Percentiles rank a stretch among this genome's conserved stretches.
Evolutionary conservation across 352 stramenopile genomes (phyloP).

Genomic region (Thraustochytrium striatum): DNA sequence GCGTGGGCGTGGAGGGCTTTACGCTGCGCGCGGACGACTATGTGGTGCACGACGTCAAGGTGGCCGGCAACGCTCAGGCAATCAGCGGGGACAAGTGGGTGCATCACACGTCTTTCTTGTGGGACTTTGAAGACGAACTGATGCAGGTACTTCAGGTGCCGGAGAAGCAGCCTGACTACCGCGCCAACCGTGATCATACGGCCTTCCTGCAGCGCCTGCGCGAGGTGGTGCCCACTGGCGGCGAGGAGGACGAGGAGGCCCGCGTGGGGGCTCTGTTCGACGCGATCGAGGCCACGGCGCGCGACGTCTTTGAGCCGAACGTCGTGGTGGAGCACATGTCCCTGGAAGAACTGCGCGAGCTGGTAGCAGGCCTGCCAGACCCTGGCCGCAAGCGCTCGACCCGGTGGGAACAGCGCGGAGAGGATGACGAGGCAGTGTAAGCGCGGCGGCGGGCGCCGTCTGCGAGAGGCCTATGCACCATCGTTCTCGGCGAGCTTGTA

Average conservation of each 20-base stretch:
- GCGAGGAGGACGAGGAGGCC: background rate
- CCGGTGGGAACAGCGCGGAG: no score
- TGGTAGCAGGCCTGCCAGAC: no score
- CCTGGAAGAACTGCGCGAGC: no score
- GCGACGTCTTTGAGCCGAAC: background rate
- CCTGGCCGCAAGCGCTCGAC: no score
- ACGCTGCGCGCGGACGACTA: slow-evolving; percentile 91
- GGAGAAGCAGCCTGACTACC: slow-evolving; percentile 87
- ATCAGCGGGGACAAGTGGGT: slow-evolving; percentile 88
- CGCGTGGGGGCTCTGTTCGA: slow-evolving; percentile 7
- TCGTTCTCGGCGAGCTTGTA: background rate
- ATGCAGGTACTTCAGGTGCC: slow-evolving; percentile 92
- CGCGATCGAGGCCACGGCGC: background rate
- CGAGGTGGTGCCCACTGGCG: background rate
- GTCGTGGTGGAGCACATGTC: slow-evolving; percentile 7
- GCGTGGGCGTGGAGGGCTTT: slow-evolving; percentile 62
- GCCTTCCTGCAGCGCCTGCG: slow-evolving; percentile 73
- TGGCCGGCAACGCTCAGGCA: slow-evolving; percentile 90
- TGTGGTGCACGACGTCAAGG: slow-evolving; percentile 86
- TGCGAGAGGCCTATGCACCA: no score
- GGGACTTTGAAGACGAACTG: slow-evolving; percentile 84
- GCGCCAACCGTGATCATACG: slow-evolving; percentile 78
- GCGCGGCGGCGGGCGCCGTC: no score
- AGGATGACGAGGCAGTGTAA: no score
- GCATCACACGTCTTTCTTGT: slow-evolving; percentile 96